These are phyloP conservation scores for Pilatotrama ljubarskyi DNA, from an alignment of 768 basidiomycete species.

Conservation along the genomic window DNA sequence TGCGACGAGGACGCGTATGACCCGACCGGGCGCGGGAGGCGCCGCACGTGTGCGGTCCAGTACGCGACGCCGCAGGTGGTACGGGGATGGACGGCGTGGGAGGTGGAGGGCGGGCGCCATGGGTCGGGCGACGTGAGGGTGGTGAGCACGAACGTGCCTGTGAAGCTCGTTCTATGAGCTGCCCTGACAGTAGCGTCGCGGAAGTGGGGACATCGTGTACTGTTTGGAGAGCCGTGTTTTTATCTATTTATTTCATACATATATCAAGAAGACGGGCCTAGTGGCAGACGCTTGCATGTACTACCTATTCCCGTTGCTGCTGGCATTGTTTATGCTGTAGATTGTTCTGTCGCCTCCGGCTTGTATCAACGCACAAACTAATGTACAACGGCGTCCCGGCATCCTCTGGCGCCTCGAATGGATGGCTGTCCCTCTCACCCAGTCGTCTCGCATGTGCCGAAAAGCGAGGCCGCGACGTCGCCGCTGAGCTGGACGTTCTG, in stretches of 20 bases:
- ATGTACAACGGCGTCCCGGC: no score
- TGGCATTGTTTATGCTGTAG: no score
- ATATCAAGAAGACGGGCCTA: no score
- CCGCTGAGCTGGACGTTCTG: slow-evolving; percentile 54
- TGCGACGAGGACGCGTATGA: slow-evolving; percentile 14
- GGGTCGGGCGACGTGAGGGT: slow-evolving; percentile 5
- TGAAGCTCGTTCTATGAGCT: not conserved
- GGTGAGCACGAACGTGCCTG: not conserved
- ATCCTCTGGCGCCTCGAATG: no score
- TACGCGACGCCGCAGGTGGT: not conserved
- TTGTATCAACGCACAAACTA: no score
- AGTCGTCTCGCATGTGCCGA: slow-evolving; percentile 35
- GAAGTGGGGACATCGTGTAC: no score
- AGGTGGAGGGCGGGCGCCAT: not conserved
- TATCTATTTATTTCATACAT: no score
- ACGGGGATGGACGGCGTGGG: slow-evolving; percentile 1
- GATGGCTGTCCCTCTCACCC: not conserved
- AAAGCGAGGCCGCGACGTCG: slow-evolving; percentile 44
- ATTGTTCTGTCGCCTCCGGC: no score
- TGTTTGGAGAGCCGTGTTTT: no score
- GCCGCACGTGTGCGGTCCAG: not conserved
- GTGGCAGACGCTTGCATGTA: no score
- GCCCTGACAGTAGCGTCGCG: no score
- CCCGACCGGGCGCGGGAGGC: slow-evolving; percentile 22
- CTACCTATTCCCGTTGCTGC: no score